phyloP scores from a whole-genome alignment of 1,139 yeast species.

The Lodderomyces oxycetoniae region DNA sequence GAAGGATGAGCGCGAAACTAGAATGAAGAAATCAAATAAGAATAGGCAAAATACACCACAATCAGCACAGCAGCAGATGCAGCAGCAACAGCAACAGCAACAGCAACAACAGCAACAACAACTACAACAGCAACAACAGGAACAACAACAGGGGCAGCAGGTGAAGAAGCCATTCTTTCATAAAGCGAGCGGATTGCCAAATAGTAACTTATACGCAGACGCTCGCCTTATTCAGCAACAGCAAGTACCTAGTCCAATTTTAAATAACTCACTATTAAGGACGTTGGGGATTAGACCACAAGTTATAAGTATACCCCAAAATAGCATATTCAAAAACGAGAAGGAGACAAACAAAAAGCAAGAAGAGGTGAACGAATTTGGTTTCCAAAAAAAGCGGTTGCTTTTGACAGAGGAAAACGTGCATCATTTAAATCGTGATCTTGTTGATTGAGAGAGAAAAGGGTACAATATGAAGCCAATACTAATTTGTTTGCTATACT shows the following conservation, averaged over 20 bases:
- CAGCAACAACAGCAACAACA: constrained; percentile 1
- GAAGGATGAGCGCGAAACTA: constrained; percentile 2
- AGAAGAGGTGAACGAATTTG: constrained; percentile 1
- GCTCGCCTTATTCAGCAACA: constrained; percentile 14
- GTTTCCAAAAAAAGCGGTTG: constrained; percentile 2
- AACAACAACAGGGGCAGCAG: constrained; percentile 1
- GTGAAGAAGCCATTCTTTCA: constrained; percentile 20
- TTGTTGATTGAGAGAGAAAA: constrained; percentile 7
- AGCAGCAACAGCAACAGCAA: constrained; percentile 4
- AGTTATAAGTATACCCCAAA: constrained; percentile 25
- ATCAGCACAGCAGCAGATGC: constrained; percentile 1
- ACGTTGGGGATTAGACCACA: constrained; percentile 43
- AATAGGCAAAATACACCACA: constrained; percentile 5
- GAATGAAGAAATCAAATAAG: constrained; percentile 3
- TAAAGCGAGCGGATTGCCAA: constrained; percentile 27
- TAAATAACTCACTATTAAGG: constrained; percentile 32
- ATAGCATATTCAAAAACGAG: constrained; percentile 3
- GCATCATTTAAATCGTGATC: constrained; percentile 6
- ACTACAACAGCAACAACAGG: constrained; percentile 4
- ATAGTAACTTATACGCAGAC: constrained; percentile 32
- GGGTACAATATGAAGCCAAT: neutral
- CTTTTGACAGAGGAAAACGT: constrained; percentile 12
- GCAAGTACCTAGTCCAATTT: constrained; percentile 25
- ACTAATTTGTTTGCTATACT: too few relatives aligned
- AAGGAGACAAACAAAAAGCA: constrained; percentile 1